Percentiles rank a stretch among this genome's conserved stretches.
Evolutionary conservation across 768 basidiomycete genomes (phyloP).

Genomic region (Russula griseocarnosa): DNA sequence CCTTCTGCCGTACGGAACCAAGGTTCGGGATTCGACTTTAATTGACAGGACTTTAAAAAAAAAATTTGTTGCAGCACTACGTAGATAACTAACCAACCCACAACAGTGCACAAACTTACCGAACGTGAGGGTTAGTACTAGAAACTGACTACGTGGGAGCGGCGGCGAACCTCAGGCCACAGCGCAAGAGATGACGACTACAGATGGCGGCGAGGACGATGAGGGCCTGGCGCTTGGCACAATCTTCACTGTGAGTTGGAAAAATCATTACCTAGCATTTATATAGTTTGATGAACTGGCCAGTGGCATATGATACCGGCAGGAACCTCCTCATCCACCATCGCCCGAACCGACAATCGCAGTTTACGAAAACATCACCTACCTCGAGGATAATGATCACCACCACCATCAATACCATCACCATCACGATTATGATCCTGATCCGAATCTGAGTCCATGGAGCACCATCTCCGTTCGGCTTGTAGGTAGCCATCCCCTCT

Average conservation of each 20-base stretch:
- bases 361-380: conserved; percentile 38
- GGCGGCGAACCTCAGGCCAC: too few relatives aligned
- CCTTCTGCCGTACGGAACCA: too few relatives aligned
- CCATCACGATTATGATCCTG: not conserved
- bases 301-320: not conserved
- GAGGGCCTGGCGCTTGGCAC: conserved; percentile 39
- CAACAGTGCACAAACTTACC: too few relatives aligned
- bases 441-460: conserved; percentile 26
- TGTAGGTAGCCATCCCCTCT: conserved; percentile 76
- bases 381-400: not conserved
- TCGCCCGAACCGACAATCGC: conserved; percentile 58
- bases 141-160: too few relatives aligned
- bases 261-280: not conserved
- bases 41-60: too few relatives aligned
- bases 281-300: not conserved
- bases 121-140: too few relatives aligned
- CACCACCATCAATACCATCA: not conserved
- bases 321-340: conserved; percentile 67
- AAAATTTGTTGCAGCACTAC: too few relatives aligned
- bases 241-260: conserved; percentile 47
- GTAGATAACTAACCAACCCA: too few relatives aligned
- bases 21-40: not conserved
- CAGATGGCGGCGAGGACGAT: conserved; percentile 30
- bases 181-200: too few relatives aligned
- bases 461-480: conserved; percentile 54